Evolutionary conservation across 2,329 filamentous ascomycete species (phyloP), one percentile per base, ranked within the genome.

Genomic region (Neonectria coccinea): DNA sequence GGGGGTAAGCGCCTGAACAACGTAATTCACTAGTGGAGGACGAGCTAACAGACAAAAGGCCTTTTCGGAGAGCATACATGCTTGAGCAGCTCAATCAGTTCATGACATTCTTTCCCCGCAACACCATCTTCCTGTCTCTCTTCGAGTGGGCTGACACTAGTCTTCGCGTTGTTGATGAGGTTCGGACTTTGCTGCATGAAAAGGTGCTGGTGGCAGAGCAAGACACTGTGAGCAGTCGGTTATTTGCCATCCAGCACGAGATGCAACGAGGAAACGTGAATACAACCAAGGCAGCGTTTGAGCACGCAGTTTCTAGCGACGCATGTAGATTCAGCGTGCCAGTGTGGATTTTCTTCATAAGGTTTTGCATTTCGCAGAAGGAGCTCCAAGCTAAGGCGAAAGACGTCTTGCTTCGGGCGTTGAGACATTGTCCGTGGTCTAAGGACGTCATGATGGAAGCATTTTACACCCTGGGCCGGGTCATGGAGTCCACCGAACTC

Each of bases 101-200:
- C 66, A 81, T 96, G 22, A 71, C 73, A 0, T 75, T 80, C 7
- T 97, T 94, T 75, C 93, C 94, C 0, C 82, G 83, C 53, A 97
- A 97, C 79, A 92, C 89, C 1, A 83, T 93, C 6, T 90, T 97
- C 66, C 84, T 97, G 1, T 83, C 86, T 1, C 80, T 96, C 0
- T 91, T 91, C 67, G 86, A 89, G n/a, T 92, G 90, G 83, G 89
- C 92, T 66, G 90, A 95, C 74, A 84, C 88, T 2, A 87, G 90
- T 8, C 87, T 93, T 47, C 86, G 90, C 25, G 85, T 96, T 58
- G 87, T 93, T 66, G 92, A 97, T 70, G 91, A 92, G 18, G 87
- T 97, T 20, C 88, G 92, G n/a, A 83, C 86, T 6, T 79, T 92
- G 9, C 80, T 94, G 11, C 79, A 84, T 20, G 83, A 84, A 74